Percentiles rank a stretch among this genome's conserved stretches.
Evolutionary conservation across 306 rosid genomes (phyloP).

Genomic region (Begonia peltatifolia): DNA sequence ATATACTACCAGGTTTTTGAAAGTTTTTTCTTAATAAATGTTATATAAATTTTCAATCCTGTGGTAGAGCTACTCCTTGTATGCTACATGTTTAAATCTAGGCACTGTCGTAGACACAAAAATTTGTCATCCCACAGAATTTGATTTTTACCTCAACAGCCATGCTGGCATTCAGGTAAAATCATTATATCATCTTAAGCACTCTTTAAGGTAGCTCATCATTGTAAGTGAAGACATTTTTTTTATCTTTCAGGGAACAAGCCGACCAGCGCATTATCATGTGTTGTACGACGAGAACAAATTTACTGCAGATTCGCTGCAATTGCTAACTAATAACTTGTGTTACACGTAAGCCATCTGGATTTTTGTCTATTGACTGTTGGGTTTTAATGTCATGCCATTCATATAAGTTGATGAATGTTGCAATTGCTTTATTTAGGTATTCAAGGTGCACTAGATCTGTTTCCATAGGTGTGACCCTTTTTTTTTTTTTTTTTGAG

Average conservation of each 20-base stretch:
- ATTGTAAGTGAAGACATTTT: not conserved
- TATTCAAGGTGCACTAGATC: constrained; percentile 40
- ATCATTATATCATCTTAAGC: no score
- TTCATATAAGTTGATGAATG: no score
- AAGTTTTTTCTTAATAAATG: not conserved
- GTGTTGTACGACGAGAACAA: constrained; percentile 32
- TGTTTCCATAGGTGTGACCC: constrained; percentile 26
- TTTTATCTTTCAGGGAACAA: constrained; percentile 28
- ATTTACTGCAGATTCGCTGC: constrained; percentile 23
- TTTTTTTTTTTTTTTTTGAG: not conserved
- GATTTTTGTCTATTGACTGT: not conserved
- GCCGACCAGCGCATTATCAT: constrained; percentile 33
- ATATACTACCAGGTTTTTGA: constrained; percentile 55
- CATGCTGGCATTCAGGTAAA: constrained; percentile 73
- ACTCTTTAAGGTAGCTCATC: no score
- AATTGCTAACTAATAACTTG: constrained; percentile 22
- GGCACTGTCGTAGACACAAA: constrained; percentile 67
- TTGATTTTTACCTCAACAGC: constrained; percentile 68
- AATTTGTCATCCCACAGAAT: constrained; percentile 56
- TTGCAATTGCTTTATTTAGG: constrained; percentile 9
- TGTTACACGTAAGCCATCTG: constrained; percentile 28
- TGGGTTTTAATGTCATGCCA: no score
- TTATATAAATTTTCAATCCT: no score
- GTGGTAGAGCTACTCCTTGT: not conserved
- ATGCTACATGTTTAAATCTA: constrained; percentile 2